Evolutionary conservation across 352 stramenopile species (phyloP).

Genomic region (Phytophthora pistaciae): DNA sequence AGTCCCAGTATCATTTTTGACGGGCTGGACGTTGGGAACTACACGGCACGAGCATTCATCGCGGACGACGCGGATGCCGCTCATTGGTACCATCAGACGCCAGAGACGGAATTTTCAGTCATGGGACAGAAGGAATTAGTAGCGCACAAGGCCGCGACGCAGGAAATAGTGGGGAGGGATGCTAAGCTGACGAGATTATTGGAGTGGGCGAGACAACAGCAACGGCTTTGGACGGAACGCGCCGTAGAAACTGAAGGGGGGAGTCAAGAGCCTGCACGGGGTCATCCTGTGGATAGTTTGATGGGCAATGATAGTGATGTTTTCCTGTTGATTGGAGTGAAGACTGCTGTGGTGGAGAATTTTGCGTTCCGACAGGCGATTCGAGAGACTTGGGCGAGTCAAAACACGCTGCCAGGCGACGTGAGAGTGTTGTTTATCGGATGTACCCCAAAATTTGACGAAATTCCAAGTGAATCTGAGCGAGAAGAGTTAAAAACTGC

Average conservation of each 20-base stretch:
- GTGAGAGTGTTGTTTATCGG: conserved; percentile 53
- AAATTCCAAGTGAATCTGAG: neutral
- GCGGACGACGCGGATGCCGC: neutral
- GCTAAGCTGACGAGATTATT: conserved; percentile 6
- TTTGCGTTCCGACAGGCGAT: conserved; percentile 44
- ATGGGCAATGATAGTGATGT: neutral
- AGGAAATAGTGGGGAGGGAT: neutral
- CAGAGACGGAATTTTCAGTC: conserved; percentile 12
- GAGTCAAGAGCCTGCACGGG: neutral
- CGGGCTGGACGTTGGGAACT: conserved; percentile 12
- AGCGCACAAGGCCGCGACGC: neutral
- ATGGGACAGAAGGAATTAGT: conserved; percentile 11
- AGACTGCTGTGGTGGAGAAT: conserved; percentile 45
- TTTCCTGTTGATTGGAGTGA: conserved; percentile 59
- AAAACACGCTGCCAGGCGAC: conserved; percentile 10
- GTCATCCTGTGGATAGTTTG: neutral
- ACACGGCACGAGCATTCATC: conserved; percentile 19
- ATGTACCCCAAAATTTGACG: conserved; percentile 20
- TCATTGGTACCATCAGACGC: conserved; percentile 8
- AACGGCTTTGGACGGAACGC: neutral
- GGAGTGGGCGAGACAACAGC: conserved; percentile 12
- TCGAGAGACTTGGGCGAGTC: conserved; percentile 52
- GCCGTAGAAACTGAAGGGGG: neutral
- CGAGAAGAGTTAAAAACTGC: conserved; percentile 17
- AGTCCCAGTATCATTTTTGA: conserved; percentile 17